phyloP scores from a whole-genome alignment of 768 basidiomycete species.

The Boletales sp. region DNA sequence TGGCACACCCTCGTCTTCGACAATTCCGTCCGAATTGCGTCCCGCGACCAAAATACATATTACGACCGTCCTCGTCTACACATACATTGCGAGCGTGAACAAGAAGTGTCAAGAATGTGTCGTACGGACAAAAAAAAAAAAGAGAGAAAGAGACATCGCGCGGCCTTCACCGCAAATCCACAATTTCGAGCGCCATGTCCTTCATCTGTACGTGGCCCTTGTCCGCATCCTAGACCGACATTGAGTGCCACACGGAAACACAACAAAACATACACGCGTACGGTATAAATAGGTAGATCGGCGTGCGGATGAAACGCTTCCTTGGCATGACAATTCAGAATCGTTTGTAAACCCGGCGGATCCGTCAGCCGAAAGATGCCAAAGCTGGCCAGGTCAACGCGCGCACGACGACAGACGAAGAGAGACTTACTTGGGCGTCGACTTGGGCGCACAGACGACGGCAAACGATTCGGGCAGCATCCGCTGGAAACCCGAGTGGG shows the following conservation, averaged over 20 bases:
- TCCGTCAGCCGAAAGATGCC: constrained; percentile 90
- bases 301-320: constrained; percentile 88
- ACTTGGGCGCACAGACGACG: constrained; percentile 84
- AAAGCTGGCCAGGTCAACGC: constrained; percentile 40
- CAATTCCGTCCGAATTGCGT: no score
- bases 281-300: constrained; percentile 82
- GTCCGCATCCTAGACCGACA: constrained; percentile 62
- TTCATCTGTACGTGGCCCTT: constrained; percentile 82
- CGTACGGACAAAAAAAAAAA: background rate
- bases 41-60: no score
- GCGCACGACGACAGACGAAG: background rate
- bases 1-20: no score
- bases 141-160: no score
- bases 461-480: constrained; percentile 93
- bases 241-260: background rate
- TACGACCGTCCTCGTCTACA: no score
- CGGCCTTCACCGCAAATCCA: constrained; percentile 59
- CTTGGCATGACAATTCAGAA: constrained; percentile 62
- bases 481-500: constrained; percentile 83
- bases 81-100: no score
- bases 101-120: no score
- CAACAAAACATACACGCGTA: constrained; percentile 33
- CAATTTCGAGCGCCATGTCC: constrained; percentile 71
- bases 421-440: constrained; percentile 61
- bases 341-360: constrained; percentile 74